phyloP scores from a whole-genome alignment of 2,329 filamentous ascomycete species.

The Karstenula rhodostoma region DNA sequence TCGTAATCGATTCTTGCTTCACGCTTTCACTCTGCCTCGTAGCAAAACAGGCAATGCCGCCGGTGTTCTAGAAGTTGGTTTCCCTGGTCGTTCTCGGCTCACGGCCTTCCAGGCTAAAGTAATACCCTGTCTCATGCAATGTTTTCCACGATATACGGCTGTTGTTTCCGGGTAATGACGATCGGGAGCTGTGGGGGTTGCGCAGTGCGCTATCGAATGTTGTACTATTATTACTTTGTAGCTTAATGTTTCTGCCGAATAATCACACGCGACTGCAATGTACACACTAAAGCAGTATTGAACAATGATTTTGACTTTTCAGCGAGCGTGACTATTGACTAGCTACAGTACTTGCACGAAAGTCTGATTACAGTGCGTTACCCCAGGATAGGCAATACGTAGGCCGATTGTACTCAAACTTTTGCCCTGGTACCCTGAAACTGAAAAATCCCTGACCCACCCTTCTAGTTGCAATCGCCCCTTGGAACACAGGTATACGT shows the following conservation, averaged over 20 bases:
- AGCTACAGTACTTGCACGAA: too few species aligned
- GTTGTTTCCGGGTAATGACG: slow-evolving; percentile 4
- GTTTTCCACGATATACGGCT: background rate
- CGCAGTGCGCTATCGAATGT: background rate
- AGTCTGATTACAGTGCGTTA: too few species aligned
- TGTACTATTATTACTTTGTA: slow-evolving; percentile 10
- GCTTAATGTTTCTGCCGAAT: background rate
- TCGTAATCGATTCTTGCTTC: background rate
- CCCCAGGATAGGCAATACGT: too few species aligned
- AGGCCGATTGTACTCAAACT: too few species aligned
- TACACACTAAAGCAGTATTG: background rate
- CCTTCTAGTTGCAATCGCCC: background rate
- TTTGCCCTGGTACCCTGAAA: too few species aligned
- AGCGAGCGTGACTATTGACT: background rate
- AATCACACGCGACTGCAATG: background rate
- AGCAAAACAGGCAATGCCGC: background rate
- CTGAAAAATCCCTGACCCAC: slow-evolving; percentile 2
- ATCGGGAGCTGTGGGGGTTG: background rate
- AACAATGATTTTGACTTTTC: background rate
- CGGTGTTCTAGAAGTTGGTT: background rate
- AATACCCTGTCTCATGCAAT: background rate
- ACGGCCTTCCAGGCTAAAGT: slow-evolving; percentile 6
- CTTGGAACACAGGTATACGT: slow-evolving; percentile 35
- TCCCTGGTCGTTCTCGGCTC: background rate
- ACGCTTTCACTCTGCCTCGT: background rate